These are phyloP conservation scores for Martensiomyces pterosporus DNA, from an alignment of 192 early-diverging fungal genomes.

Conservation along the genomic window DNA sequence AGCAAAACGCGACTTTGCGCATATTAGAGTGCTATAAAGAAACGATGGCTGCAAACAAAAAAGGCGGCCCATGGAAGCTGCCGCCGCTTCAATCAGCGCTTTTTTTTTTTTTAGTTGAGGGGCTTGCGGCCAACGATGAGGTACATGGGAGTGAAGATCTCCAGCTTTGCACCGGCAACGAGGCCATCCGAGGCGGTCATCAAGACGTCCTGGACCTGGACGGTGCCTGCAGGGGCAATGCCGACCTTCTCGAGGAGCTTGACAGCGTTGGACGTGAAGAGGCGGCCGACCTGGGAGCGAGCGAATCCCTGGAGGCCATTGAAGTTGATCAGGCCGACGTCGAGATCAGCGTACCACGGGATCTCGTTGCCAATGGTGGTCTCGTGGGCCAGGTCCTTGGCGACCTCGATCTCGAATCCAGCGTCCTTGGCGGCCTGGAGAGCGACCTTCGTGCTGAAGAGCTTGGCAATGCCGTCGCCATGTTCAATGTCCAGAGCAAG, in stretches of 20 bases:
- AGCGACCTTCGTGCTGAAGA: conserved; percentile 69
- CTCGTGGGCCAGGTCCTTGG: conserved; percentile 60
- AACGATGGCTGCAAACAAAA: not conserved
- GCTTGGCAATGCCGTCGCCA: conserved; percentile 87
- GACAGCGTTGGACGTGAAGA: conserved; percentile 75
- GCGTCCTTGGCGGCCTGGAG: conserved; percentile 75
- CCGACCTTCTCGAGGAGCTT: conserved; percentile 75
- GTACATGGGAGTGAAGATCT: conserved; percentile 96
- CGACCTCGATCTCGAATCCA: conserved; percentile 79
- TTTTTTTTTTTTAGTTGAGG: conserved; percentile 25
- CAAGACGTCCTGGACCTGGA: conserved; percentile 77
- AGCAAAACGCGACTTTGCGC: no score
- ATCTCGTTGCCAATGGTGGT: conserved; percentile 58
- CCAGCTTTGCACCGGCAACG: conserved; percentile 70
- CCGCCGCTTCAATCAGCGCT: no score
- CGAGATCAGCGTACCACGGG: conserved; percentile 81
- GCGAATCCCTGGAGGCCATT: conserved; percentile 47
- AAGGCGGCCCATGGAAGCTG: no score
- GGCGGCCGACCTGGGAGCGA: conserved; percentile 57
- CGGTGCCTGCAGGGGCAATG: conserved; percentile 80
- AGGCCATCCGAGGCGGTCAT: conserved; percentile 77
- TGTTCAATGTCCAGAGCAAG: conserved; percentile 84
- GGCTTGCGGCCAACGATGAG: conserved; percentile 75
- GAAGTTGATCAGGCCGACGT: conserved; percentile 43
- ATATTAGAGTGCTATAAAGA: not conserved